Conservation (phyloP, 768 basidiomycete genomes). For the Termitomyces titanicus region DNA sequence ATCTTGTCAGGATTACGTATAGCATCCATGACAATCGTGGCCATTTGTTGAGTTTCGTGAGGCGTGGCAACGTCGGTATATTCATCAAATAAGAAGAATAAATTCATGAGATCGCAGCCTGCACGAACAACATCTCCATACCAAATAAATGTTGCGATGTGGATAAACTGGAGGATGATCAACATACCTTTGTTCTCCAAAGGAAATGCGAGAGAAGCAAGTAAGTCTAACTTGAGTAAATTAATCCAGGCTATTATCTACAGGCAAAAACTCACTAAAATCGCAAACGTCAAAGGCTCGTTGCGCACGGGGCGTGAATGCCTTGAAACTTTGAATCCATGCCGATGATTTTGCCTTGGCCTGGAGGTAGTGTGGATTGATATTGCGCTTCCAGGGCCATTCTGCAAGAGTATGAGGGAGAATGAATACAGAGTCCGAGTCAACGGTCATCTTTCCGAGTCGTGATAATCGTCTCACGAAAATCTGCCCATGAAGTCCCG, state of each 20-base stretch:
- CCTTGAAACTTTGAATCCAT: slow-evolving; percentile 34
- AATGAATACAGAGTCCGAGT: slow-evolving; percentile 33
- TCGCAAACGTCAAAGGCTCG: slow-evolving; percentile 38
- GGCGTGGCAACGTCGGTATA: too few relatives aligned
- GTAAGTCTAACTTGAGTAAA: slow-evolving; percentile 25
- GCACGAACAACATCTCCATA: too few relatives aligned
- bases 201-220: slow-evolving; percentile 38
- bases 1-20: too few relatives aligned
- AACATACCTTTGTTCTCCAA: slow-evolving; percentile 26
- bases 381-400: too few relatives aligned
- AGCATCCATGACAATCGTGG: too few relatives aligned
- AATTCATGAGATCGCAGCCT: too few relatives aligned
- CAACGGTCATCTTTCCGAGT: slow-evolving; percentile 46
- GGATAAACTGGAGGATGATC: background rate
- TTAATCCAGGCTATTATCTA: background rate
- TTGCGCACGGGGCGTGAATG: slow-evolving; percentile 32
- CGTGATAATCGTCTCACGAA: slow-evolving; percentile 28
- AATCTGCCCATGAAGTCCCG: too few relatives aligned
- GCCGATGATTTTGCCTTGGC: too few relatives aligned
- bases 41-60: too few relatives aligned
- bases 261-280: slow-evolving; percentile 28
- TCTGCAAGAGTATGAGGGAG: too few relatives aligned
- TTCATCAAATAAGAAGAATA: too few relatives aligned
- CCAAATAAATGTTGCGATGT: background rate
- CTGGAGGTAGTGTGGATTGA: too few relatives aligned